Percentiles rank a stretch among this genome's conserved stretches.
These are phyloP conservation scores for Pythium coloratum DNA, from an alignment of 352 stramenopile genomes.

Conservation along the genomic window DNA sequence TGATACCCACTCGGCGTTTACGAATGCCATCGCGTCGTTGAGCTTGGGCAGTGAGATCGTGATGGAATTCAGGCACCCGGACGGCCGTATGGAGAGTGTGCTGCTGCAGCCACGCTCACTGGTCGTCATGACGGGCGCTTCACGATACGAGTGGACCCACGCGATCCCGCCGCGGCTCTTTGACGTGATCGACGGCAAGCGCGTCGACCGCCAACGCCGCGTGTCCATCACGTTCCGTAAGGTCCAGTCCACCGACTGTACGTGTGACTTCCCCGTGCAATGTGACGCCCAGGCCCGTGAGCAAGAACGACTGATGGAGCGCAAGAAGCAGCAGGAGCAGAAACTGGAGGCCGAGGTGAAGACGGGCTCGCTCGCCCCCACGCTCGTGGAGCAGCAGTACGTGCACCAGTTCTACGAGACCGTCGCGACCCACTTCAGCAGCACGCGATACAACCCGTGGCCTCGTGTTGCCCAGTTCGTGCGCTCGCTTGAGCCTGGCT, in stretches of 20 bases:
- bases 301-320: slow-evolving; percentile 9
- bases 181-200: slow-evolving; percentile 80
- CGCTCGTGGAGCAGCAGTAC: slow-evolving; percentile 73
- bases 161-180: slow-evolving; percentile 80
- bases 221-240: slow-evolving; percentile 90
- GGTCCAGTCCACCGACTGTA: slow-evolving; percentile 65
- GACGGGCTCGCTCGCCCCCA: slow-evolving; percentile 45
- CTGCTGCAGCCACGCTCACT: slow-evolving; percentile 73
- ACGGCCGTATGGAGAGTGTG: slow-evolving; percentile 57
- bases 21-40: slow-evolving; percentile 75
- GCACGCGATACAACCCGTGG: slow-evolving; percentile 86
- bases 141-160: slow-evolving; percentile 89
- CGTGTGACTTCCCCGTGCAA: slow-evolving; percentile 66
- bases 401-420: slow-evolving; percentile 89
- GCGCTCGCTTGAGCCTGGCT: slow-evolving; percentile 47
- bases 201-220: slow-evolving; percentile 61
- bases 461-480: slow-evolving; percentile 73
- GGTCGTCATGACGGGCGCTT: slow-evolving; percentile 79
- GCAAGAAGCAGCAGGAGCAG: slow-evolving; percentile 11
- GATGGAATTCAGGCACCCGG: slow-evolving; percentile 81
- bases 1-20: slow-evolving; percentile 90
- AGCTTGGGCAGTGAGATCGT: slow-evolving; percentile 79
- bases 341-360: slow-evolving; percentile 12
- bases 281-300: slow-evolving; percentile 49
- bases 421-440: slow-evolving; percentile 81